Evolutionary conservation across 2,329 filamentous ascomycete species (phyloP).

Genomic region (Neocatenulostroma microsporum): DNA sequence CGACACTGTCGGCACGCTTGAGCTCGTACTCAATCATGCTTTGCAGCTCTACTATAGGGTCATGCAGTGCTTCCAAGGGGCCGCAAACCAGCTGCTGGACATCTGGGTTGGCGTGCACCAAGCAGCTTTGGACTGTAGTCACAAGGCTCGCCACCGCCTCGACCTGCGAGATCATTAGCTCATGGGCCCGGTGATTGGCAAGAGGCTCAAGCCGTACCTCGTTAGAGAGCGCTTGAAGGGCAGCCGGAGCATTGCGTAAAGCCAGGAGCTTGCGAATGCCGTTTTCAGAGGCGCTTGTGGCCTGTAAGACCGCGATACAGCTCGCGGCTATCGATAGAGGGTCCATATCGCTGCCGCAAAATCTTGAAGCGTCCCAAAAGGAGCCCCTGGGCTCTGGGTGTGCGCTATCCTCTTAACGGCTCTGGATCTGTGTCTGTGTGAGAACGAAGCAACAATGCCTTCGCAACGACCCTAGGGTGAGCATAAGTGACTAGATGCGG

Average conservation of each 20-base stretch:
- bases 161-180: too few relatives aligned
- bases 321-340: neutral
- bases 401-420: too few relatives aligned
- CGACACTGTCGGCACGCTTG: neutral
- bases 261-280: neutral
- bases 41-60: neutral
- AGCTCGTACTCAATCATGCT: conserved; percentile 1
- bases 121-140: neutral
- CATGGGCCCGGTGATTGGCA: neutral
- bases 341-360: neutral
- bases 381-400: too few relatives aligned
- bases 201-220: neutral
- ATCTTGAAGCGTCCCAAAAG: too few relatives aligned
- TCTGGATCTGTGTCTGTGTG: too few relatives aligned
- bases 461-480: too few relatives aligned
- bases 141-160: too few relatives aligned
- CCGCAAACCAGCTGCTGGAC: neutral
- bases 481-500: too few relatives aligned
- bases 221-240: neutral
- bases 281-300: neutral
- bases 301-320: neutral
- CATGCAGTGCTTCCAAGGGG: too few relatives aligned
- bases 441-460: too few relatives aligned
- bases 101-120: too few relatives aligned
- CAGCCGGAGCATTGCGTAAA: neutral